Conservation (phyloP, 2,329 filamentous ascomycete species). For the Nigrograna mackinnonii region DNA sequence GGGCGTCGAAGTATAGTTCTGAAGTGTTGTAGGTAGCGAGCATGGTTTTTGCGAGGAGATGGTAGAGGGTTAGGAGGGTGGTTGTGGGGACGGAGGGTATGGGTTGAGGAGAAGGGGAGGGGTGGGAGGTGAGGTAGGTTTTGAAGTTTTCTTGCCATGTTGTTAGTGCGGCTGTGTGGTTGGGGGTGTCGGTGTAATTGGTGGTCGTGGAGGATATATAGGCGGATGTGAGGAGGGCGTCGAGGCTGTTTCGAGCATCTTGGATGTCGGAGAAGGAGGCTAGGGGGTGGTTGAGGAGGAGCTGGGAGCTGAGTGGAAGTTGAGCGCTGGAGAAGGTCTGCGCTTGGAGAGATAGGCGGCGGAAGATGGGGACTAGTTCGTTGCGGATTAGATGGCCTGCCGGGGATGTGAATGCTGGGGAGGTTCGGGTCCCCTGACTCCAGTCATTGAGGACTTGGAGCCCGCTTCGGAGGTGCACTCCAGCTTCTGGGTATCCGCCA, state of each 20-base stretch:
- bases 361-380: conserved; percentile 5
- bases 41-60: background rate
- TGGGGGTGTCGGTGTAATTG: background rate
- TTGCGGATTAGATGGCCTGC: conserved; percentile 6
- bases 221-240: background rate
- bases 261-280: background rate
- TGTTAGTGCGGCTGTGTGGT: background rate
- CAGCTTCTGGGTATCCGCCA: conserved; percentile 1
- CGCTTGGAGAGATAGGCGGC: conserved; percentile 6
- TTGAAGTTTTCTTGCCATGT: background rate
- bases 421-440: background rate
- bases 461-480: background rate
- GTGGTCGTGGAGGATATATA: background rate
- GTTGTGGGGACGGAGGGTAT: background rate
- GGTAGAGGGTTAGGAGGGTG: background rate
- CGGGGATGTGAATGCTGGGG: conserved; percentile 1
- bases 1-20: background rate
- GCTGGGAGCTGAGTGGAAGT: background rate
- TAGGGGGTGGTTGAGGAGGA: background rate
- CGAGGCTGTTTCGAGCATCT: background rate
- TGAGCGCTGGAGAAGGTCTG: conserved; percentile 1
- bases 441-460: background rate
- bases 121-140: background rate
- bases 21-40: background rate
- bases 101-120: background rate